Percentiles rank a stretch among this genome's conserved stretches.
Evolutionary conservation across 768 basidiomycete genomes (phyloP).

Genomic region (Phylloporus sp.): DNA sequence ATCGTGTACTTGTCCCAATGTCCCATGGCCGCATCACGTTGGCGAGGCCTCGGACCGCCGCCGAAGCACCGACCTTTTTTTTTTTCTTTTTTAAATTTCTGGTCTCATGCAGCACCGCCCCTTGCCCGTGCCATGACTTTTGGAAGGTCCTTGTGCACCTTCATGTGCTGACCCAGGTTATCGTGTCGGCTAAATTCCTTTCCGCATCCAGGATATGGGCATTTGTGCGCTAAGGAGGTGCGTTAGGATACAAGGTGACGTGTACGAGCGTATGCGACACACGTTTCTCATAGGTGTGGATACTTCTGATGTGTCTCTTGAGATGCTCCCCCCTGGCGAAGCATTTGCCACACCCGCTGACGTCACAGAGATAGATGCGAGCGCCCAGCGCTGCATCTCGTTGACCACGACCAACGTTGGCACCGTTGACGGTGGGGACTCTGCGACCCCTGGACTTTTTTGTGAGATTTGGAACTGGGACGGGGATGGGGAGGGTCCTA

Average conservation of each 20-base stretch:
- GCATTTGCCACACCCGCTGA: constrained; percentile 81
- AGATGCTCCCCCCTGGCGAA: constrained; percentile 88
- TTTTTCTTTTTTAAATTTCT: too few species aligned
- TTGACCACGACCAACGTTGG: constrained; percentile 27
- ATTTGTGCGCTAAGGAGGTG: constrained; percentile 61
- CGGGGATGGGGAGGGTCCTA: constrained; percentile 48
- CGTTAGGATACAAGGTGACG: constrained; percentile 10
- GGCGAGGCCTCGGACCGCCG: constrained; percentile 22
- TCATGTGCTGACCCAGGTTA: constrained; percentile 86
- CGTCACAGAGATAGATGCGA: constrained; percentile 70
- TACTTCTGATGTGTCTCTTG: constrained; percentile 83
- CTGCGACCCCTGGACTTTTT: constrained; percentile 69
- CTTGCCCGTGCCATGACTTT: constrained; percentile 26
- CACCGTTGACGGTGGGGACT: constrained; percentile 49
- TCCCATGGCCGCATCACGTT: constrained; percentile 25
- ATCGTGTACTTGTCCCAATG: constrained; percentile 23
- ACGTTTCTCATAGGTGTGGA: constrained; percentile 94
- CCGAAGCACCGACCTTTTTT: constrained; percentile 18
- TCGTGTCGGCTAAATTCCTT: constrained; percentile 87
- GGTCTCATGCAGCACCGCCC: constrained; percentile 18
- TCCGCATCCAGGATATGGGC: constrained; percentile 73
- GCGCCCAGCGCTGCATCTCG: constrained; percentile 37
- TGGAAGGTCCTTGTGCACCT: constrained; percentile 57
- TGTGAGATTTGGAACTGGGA: constrained; percentile 65
- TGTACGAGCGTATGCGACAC: constrained; percentile 27